These are phyloP conservation scores for Anisogramma anomala DNA, from an alignment of 2,329 filamentous ascomycete genomes.

Conservation along the genomic window DNA sequence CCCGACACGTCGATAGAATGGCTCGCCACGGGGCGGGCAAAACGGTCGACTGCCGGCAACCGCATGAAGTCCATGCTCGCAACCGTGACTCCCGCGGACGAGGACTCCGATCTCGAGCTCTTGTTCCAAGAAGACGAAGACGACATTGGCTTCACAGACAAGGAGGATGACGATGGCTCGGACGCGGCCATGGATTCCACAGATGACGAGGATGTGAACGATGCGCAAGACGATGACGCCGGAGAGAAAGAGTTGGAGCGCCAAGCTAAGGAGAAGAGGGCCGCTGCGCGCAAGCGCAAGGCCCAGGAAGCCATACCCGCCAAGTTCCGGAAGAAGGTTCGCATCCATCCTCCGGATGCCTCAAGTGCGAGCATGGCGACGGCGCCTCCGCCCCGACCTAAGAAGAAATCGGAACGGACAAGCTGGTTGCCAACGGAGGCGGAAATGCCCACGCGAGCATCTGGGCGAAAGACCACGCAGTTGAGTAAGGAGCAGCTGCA, in stretches of 20 bases:
- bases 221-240: conserved; percentile 55
- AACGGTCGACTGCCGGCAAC: conserved; percentile 73
- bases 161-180: conserved; percentile 50
- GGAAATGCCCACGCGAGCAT: conserved; percentile 47
- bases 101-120: conserved; percentile 54
- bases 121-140: conserved; percentile 66
- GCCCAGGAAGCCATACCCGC: conserved; percentile 62
- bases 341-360: conserved; percentile 47
- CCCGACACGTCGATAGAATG: conserved; percentile 42
- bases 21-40: conserved; percentile 61
- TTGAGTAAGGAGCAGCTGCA: conserved; percentile 51
- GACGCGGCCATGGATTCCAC: conserved; percentile 83
- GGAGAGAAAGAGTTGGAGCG: conserved; percentile 81
- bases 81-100: conserved; percentile 49
- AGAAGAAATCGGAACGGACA: conserved; percentile 48
- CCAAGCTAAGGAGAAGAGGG: conserved; percentile 56
- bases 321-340: conserved; percentile 63
- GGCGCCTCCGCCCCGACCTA: conserved; percentile 35
- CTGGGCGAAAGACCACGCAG: conserved; percentile 45
- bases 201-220: conserved; percentile 65
- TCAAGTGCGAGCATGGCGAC: conserved; percentile 27
- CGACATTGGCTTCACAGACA: conserved; percentile 59
- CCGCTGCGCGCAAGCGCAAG: conserved; percentile 66
- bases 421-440: conserved; percentile 46
- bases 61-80: conserved; percentile 69